Conservation (phyloP, 208 protist species). For the Crithidia fasciculata region DNA sequence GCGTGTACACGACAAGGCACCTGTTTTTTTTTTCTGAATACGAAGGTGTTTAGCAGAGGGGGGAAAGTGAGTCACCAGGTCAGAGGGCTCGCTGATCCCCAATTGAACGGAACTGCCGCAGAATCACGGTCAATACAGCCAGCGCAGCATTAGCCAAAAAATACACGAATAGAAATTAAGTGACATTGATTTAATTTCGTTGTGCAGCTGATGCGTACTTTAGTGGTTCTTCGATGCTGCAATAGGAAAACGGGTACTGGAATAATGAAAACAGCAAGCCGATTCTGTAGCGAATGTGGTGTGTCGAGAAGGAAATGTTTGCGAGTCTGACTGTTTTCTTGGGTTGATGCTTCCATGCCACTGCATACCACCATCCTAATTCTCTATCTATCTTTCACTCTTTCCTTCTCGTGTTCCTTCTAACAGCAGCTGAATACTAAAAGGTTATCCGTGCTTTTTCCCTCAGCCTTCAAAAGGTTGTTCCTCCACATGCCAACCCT, state of each 20-base stretch:
- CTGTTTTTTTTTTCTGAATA: not conserved
- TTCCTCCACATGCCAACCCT: not conserved
- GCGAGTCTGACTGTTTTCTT: conserved; percentile 7
- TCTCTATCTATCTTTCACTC: conserved; percentile 22
- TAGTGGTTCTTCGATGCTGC: no score
- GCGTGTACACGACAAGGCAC: not conserved
- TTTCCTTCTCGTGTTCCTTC: not conserved
- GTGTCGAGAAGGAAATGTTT: not conserved
- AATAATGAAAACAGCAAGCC: not conserved
- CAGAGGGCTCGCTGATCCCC: no score
- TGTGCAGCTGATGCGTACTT: no score
- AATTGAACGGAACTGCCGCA: no score
- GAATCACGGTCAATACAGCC: not conserved
- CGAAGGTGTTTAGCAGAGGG: not conserved
- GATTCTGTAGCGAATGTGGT: not conserved
- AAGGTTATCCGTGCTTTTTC: no score
- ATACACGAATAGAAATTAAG: no score
- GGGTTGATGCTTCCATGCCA: not conserved
- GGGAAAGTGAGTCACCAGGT: not conserved
- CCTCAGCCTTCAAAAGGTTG: not conserved
- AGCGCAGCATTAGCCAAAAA: no score
- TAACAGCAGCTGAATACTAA: no score
- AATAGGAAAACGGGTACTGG: no score
- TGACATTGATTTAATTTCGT: no score
- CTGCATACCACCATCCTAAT: not conserved